Percentiles rank a stretch among this genome's conserved stretches.
phyloP scores from a whole-genome alignment of 202 grass and related monocot species.

The Saccharum hybrid region DNA sequence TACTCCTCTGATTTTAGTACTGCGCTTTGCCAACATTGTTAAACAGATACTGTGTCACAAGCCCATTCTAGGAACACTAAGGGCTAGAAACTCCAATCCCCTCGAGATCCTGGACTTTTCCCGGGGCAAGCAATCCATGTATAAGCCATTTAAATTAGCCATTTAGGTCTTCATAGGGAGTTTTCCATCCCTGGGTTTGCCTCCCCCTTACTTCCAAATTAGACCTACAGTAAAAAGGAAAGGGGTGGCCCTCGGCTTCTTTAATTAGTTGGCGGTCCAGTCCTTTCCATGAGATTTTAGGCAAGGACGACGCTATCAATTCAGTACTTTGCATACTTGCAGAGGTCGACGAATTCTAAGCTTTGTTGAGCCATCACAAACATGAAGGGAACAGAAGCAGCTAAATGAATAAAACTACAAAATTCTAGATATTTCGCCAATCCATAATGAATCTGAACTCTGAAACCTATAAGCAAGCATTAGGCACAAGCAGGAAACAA shows the following conservation, averaged over 20 bases:
- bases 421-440: not conserved
- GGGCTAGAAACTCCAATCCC: too few relatives aligned
- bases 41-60: not conserved
- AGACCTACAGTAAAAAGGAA: not conserved
- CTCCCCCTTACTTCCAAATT: not conserved
- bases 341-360: not conserved
- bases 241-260: not conserved
- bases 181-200: not conserved
- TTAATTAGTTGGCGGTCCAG: constrained; percentile 30
- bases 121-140: not conserved
- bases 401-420: not conserved
- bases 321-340: not conserved
- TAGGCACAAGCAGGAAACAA: not conserved
- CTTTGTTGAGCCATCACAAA: not conserved
- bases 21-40: not conserved
- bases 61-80: not conserved
- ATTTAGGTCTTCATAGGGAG: not conserved
- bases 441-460: not conserved
- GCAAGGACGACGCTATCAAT: not conserved
- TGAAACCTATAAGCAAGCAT: not conserved
- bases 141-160: not conserved
- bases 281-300: not conserved
- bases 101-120: not conserved
- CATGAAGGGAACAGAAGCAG: not conserved
- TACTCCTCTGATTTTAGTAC: constrained; percentile 1